Evolutionary conservation across 352 stramenopile genomes (phyloP), one percentile per base, ranked within the genome.

Genomic region (Phytophthora pini): DNA sequence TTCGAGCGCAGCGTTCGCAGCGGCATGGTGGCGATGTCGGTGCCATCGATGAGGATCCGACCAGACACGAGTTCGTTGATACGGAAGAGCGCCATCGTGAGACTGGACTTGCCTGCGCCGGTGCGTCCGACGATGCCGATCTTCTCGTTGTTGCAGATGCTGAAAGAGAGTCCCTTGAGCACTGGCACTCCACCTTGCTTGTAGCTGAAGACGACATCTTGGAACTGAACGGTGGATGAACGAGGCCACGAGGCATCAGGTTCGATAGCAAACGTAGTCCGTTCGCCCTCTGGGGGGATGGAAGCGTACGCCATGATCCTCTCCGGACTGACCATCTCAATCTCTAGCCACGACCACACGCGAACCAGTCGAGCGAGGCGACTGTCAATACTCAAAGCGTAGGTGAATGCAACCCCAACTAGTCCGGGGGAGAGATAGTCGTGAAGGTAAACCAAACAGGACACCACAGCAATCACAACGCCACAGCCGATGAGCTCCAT

Each of bases 41-140:
- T 48, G 32, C 66, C 74, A 58, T 86, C 74, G 20, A 84, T 84
- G 31, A 74, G n/a, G 32, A 86, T 84, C 36, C 65, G 60, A n/a
- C 77, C 77, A 2, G 70, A 67, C 1, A 63, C 52, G 7, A 96
- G 70, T 67, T 97, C 90, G 11, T 93, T 84, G 26, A 97, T 76
- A 20, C 93, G 82, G 70, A 98, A 97, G 15, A 98, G 70, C 24
- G 88, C 87, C 59, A 90, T 79, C 10, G 89, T 89, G 13, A 97
- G 67, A 8, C 83, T 90, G n/a, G 68, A 89, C 68, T 98, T 98
- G 38, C 90, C 90, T 24, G 76, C 78, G 20, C 91, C 93, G 10
- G 92, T 97, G 38, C 92, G 74, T 36, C 93, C 93, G n/a, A 97
- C 88, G 5, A 98, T 85, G 41, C 89, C 91, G 69, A 92, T 84